A percentile compares a stretch with the other conserved stretches of the same genome.
Conservation (phyloP, 495 filamentous ascomycete species). For the Chlorociboria aeruginascens region DNA sequence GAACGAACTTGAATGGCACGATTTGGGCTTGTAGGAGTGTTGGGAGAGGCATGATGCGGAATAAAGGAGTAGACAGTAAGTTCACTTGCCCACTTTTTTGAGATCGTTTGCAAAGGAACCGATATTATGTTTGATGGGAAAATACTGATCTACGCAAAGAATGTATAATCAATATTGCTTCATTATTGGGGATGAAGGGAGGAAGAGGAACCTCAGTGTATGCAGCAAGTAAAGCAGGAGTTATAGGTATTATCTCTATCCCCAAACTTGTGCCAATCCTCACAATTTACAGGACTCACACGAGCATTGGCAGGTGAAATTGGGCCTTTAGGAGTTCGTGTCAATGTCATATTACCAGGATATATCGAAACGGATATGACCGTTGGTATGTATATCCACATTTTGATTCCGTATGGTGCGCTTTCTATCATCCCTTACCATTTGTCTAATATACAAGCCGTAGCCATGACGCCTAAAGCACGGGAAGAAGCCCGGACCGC, state of each 20-base stretch:
- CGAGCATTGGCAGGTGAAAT: slow-evolving; percentile 56
- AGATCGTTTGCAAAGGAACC: neutral
- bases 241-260: slow-evolving; percentile 38
- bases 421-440: neutral
- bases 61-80: slow-evolving; percentile 15
- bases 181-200: slow-evolving; percentile 51
- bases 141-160: slow-evolving; percentile 17
- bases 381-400: slow-evolving; percentile 35
- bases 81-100: neutral
- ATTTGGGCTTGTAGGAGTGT: slow-evolving; percentile 50
- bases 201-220: slow-evolving; percentile 59
- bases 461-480: slow-evolving; percentile 18
- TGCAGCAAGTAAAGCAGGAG: slow-evolving; percentile 68
- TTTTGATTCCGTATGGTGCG: neutral
- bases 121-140: neutral
- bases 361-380: slow-evolving; percentile 77
- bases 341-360: slow-evolving; percentile 74
- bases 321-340: slow-evolving; percentile 44
- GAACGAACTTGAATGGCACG: slow-evolving; percentile 63
- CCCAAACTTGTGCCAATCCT: neutral
- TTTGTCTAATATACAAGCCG: slow-evolving; percentile 22
- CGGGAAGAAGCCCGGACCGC: slow-evolving; percentile 14
- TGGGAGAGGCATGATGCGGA: slow-evolving; percentile 36
- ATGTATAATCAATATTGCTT: slow-evolving; percentile 74
- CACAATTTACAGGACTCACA: slow-evolving; percentile 41